Conservation (phyloP, 78 protist genomes). For the Planoprotostelium fungivorum region DNA sequence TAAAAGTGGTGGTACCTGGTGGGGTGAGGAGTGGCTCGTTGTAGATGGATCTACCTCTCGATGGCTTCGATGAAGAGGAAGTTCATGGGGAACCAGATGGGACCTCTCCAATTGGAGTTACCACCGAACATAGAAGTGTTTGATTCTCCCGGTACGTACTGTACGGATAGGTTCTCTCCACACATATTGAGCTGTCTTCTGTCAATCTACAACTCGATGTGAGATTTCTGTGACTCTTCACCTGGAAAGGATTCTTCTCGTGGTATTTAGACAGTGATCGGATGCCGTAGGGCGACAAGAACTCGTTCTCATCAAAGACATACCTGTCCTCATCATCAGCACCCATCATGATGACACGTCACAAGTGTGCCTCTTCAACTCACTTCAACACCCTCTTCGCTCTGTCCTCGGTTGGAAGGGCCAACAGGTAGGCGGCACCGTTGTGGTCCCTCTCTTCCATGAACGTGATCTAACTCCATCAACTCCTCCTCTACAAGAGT, state of each 20-base stretch:
- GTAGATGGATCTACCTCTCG: background rate
- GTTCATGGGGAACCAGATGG: conserved; percentile 71
- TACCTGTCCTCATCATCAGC: background rate
- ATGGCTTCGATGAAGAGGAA: conserved; percentile 60
- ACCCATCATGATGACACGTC: background rate
- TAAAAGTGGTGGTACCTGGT: conserved; percentile 24
- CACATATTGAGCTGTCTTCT: background rate
- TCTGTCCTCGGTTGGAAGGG: background rate
- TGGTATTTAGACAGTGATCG: conserved; percentile 57
- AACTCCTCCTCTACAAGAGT: no score
- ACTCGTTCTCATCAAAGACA: conserved; percentile 38
- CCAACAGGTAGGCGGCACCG: conserved; percentile 5
- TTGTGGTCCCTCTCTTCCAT: conserved; percentile 7
- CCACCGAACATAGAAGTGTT: conserved; percentile 63
- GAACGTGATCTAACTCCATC: background rate
- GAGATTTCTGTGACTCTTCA: background rate
- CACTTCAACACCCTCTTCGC: background rate
- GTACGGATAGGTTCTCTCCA: background rate
- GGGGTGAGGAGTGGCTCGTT: background rate
- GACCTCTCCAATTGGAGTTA: conserved; percentile 80
- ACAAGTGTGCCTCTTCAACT: background rate
- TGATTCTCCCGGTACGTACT: conserved; percentile 53
- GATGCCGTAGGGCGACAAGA: conserved; percentile 61
- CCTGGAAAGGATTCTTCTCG: conserved; percentile 21
- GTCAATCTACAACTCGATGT: background rate